A percentile compares a stretch with the other conserved stretches of the same genome.
These are phyloP conservation scores for Colletotrichum falcatum DNA, from an alignment of 2,329 filamentous ascomycete species.

Conservation along the genomic window DNA sequence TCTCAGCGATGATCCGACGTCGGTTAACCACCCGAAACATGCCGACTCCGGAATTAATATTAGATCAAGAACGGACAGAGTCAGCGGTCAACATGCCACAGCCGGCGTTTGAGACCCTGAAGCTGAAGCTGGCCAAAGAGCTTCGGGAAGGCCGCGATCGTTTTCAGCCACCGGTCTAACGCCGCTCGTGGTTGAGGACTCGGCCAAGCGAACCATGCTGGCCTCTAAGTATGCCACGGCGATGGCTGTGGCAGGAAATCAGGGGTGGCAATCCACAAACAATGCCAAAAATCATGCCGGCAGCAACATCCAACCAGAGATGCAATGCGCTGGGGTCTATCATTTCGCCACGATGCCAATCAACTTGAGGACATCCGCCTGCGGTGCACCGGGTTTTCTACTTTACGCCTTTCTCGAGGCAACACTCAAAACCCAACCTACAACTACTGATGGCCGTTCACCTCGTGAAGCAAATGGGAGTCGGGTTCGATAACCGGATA, in stretches of 20 bases:
- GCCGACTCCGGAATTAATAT: background rate
- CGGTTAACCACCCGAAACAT: background rate
- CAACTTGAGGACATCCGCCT: background rate
- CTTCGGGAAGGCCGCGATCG: background rate
- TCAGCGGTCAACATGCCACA: background rate
- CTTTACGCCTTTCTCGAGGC: background rate
- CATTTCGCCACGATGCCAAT: background rate
- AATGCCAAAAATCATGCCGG: background rate
- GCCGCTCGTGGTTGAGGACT: background rate
- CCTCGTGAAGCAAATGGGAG: background rate
- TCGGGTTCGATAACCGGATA: background rate
- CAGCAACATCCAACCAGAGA: background rate
- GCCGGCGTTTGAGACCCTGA: background rate
- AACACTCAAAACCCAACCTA: background rate
- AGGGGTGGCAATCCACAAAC: background rate
- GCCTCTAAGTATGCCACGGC: background rate
- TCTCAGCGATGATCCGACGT: background rate
- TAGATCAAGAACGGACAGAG: background rate
- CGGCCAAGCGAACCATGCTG: background rate
- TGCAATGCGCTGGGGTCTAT: background rate
- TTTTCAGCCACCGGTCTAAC: background rate
- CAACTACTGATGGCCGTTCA: background rate
- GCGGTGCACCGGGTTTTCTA: background rate
- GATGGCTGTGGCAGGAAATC: background rate
- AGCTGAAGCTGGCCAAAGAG: background rate